Base-by-base conservation (phyloP, 2,329 filamentous ascomycete species). In the Stachybotrys chartarum region DNA sequence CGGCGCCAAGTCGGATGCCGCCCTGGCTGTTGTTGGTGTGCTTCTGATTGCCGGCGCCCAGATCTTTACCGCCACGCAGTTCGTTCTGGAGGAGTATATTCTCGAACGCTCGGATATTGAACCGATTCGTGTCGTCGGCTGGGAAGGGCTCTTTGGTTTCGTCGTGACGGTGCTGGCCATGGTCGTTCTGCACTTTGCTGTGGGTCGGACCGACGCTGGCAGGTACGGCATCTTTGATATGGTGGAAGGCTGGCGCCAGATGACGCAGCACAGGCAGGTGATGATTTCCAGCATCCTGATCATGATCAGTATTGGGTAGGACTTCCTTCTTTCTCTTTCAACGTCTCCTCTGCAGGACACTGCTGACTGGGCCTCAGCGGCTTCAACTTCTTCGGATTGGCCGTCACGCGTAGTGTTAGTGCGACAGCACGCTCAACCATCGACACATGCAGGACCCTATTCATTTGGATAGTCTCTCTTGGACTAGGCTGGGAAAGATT, bases 371-470 rank as follows among this genome's bases (percentile, higher is more conserved):
- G 5, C 54, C 58, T 47, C 35, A 95, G 91, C 60, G 92, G 93
- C 54, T 99, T 97, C 82, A 99, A 99, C 75, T 99, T 96, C 78
- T 99, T 99, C 72, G 94, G 94, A 7, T 82, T 99, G 10, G 94
- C 90, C 1, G 93, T 99, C 8, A 99, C 94, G 1, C 85, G 90
- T 57, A 86, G 75, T 59, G 91, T 99, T 61, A 95, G 89, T 59
- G 94, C 94, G 11, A 99, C 94, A 0, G 91, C 93, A 1, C 85
- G 94, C 58, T 96, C 91, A 35, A 97, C 93, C 35, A 97, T 99
- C 64, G 94, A 99, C 71, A 99, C 94, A 1, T 97, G 92, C 78
- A 86, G 93, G 46, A 99, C 94, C 0, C 82, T 99, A 1, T 97
- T 99, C 75, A 97, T 99, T 73, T 99, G 94, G 94, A 81, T 99